Conservation (phyloP, 345 rosid species). For the Brassica nigra region DNA sequence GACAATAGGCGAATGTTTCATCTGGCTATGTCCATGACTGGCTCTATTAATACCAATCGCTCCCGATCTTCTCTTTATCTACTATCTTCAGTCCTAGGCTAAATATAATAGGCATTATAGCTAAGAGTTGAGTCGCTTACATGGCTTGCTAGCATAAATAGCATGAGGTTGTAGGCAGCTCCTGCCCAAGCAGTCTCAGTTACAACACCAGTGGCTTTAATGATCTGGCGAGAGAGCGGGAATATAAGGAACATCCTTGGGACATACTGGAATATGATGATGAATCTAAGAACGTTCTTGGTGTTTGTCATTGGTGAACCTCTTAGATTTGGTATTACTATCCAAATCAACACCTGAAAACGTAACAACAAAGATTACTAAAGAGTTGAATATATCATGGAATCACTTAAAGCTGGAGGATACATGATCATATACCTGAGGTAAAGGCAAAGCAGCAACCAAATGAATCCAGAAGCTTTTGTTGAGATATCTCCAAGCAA, state of each 20-base stretch:
- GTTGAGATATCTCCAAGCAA: conserved; percentile 59
- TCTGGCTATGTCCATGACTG: background rate
- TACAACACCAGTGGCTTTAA: conserved; percentile 82
- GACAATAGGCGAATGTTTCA: background rate
- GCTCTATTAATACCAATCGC: background rate
- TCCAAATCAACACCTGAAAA: conserved; percentile 74
- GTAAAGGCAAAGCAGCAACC: conserved; percentile 82
- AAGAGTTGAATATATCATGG: background rate
- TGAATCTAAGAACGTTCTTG: conserved; percentile 79
- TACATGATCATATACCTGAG: conserved; percentile 58
- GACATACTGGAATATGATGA: conserved; percentile 76
- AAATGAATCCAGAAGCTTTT: conserved; percentile 72
- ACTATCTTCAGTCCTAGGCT: background rate
- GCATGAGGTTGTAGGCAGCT: conserved; percentile 88
- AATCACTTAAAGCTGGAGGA: background rate
- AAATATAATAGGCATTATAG: background rate
- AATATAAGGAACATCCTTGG: conserved; percentile 73
- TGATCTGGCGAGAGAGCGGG: conserved; percentile 77
- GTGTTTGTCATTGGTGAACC: conserved; percentile 86
- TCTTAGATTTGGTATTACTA: conserved; percentile 64
- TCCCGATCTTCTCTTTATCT: background rate
- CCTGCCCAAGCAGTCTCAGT: conserved; percentile 98
- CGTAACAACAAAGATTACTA: background rate
- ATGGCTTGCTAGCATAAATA: conserved; percentile 97
- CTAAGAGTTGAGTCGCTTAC: conserved; percentile 48